phyloP scores from a whole-genome alignment of 176 grass and related monocot genomes.

The Zea luxurians region DNA sequence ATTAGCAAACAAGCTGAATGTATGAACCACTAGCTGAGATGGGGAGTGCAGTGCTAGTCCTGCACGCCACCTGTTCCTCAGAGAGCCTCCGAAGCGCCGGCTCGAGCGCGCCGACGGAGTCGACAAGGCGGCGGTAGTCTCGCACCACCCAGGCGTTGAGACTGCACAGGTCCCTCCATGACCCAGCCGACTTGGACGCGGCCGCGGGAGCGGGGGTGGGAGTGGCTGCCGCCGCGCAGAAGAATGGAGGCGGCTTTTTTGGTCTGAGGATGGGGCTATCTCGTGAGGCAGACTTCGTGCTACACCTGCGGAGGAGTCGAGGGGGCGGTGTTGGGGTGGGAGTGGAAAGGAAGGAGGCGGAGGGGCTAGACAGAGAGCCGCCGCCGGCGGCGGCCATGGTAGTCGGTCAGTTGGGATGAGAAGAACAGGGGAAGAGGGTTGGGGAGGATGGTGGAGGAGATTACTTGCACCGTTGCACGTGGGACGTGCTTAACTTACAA shows the following conservation, averaged over 20 bases:
- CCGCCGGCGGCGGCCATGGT: slow-evolving; percentile 39
- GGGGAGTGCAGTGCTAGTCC: neutral
- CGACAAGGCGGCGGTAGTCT: slow-evolving; percentile 79
- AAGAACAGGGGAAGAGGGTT: neutral
- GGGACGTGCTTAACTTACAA: neutral
- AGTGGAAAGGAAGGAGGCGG: neutral
- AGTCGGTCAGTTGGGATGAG: slow-evolving; percentile 1
- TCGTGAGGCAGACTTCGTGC: neutral
- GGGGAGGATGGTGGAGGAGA: neutral
- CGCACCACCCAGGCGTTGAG: slow-evolving; percentile 87
- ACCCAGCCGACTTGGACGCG: neutral
- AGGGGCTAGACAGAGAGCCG: neutral
- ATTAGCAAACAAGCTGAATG: neutral
- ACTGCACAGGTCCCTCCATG: slow-evolving; percentile 72
- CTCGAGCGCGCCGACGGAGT: slow-evolving; percentile 63
- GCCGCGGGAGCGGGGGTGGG: neutral
- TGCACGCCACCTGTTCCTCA: slow-evolving; percentile 70
- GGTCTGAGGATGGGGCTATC: neutral
- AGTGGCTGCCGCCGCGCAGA: slow-evolving; percentile 21
- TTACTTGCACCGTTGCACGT: slow-evolving; percentile 19
- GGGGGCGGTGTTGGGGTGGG: neutral
- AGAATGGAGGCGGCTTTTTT: slow-evolving; percentile 13
- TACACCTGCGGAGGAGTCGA: neutral
- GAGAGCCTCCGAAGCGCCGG: slow-evolving; percentile 61
- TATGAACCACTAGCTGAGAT: neutral